A percentile compares a stretch with the other conserved stretches of the same genome.
Conservation (phyloP, 2,329 filamentous ascomycete species). For the Fusarium sp. region DNA sequence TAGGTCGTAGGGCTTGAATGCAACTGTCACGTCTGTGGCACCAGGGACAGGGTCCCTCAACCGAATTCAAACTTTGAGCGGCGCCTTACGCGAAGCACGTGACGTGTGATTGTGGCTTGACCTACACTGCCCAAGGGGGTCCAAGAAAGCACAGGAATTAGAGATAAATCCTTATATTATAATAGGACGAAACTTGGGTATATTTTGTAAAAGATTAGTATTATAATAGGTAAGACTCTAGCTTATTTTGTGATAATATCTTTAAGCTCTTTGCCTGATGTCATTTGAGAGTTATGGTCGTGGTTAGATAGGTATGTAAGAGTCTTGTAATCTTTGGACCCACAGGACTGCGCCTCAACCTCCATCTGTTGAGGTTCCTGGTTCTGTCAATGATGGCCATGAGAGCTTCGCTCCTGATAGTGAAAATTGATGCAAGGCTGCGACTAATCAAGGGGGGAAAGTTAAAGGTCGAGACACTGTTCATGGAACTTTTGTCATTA, state of each 20-base stretch:
- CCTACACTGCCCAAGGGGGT: not conserved
- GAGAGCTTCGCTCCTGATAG: not conserved
- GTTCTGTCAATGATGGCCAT: not conserved
- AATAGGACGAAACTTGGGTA: too few relatives aligned
- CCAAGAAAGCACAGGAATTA: too few relatives aligned
- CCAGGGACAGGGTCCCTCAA: not conserved
- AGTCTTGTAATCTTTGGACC: too few relatives aligned
- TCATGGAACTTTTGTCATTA: not conserved
- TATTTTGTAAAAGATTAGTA: too few relatives aligned
- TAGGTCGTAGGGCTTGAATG: not conserved
- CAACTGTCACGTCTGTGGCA: not conserved
- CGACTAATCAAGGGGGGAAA: not conserved
- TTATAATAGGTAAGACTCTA: too few relatives aligned
- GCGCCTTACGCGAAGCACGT: not conserved
- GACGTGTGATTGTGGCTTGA: conserved; percentile 5
- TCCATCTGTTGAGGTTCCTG: conserved; percentile 12
- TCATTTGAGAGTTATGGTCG: too few relatives aligned
- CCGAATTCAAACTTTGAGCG: not conserved
- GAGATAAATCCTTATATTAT: too few relatives aligned
- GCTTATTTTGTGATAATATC: too few relatives aligned
- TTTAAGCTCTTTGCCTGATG: too few relatives aligned
- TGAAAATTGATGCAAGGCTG: too few relatives aligned
- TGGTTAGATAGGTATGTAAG: too few relatives aligned
- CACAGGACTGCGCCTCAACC: not conserved
- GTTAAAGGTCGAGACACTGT: too few relatives aligned